phyloP scores from a whole-genome alignment of 75 land plant species.

The Cupressus sempervirens region DNA sequence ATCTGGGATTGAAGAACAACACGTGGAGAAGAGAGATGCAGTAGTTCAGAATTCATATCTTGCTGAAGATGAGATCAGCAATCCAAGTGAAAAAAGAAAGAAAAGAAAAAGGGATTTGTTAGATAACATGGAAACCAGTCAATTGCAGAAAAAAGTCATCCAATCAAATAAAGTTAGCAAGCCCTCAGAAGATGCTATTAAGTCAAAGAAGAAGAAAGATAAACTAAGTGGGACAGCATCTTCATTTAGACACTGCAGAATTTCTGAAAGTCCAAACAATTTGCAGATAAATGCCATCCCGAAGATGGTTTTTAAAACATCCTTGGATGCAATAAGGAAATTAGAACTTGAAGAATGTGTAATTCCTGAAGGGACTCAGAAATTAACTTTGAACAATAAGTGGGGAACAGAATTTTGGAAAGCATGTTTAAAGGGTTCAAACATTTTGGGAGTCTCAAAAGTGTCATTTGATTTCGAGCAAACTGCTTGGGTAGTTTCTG shows the following conservation, averaged over 20 bases:
- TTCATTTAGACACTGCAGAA: constrained; percentile 6
- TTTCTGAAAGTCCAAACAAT: not conserved
- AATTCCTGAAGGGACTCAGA: constrained; percentile 1
- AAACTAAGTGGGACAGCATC: not conserved
- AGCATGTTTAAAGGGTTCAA: constrained; percentile 42
- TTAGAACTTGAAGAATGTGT: constrained; percentile 20
- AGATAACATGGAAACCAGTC: not conserved
- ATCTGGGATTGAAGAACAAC: not conserved
- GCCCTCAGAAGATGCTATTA: not conserved
- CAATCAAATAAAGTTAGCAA: not conserved
- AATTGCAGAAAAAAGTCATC: not conserved
- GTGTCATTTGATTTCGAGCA: constrained; percentile 35
- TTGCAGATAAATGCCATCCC: constrained; percentile 16
- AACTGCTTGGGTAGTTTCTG: constrained; percentile 57
- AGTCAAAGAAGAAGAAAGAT: constrained; percentile 7
- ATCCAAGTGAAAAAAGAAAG: not conserved
- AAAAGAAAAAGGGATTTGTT: not conserved
- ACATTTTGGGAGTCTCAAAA: constrained; percentile 48
- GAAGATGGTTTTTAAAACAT: constrained; percentile 43
- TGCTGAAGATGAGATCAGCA: not conserved
- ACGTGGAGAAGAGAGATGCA: not conserved
- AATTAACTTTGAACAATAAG: constrained; percentile 25
- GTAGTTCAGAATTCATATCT: not conserved
- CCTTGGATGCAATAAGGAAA: constrained; percentile 44
- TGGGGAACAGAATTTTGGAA: constrained; percentile 70